A percentile compares a stretch with the other conserved stretches of the same genome.
Conservation (phyloP, 1,139 yeast species). For the Kurtzmaniella quercitrusa region DNA sequence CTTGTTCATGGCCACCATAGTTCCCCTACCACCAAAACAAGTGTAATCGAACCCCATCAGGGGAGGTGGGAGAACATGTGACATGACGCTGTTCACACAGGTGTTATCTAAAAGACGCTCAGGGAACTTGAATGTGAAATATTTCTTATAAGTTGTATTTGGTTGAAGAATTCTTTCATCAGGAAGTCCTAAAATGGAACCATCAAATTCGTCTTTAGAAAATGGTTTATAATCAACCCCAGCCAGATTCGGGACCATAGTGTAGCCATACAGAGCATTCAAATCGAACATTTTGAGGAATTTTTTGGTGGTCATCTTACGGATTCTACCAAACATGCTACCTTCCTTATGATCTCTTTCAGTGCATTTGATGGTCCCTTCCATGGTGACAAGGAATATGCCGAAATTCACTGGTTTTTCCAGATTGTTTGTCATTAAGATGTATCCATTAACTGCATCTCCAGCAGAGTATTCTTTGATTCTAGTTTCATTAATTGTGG, state of each 20-base stretch:
- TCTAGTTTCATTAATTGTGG: constrained; percentile 37
- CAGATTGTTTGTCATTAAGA: constrained; percentile 35
- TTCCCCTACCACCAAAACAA: constrained; percentile 33
- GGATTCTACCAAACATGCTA: constrained; percentile 18
- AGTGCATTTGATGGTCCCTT: constrained; percentile 40
- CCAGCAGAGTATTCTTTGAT: constrained; percentile 44
- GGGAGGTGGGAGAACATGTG: constrained; percentile 62
- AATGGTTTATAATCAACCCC: constrained; percentile 48
- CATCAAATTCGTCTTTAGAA: constrained; percentile 42
- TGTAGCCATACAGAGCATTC: constrained; percentile 43
- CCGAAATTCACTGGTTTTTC: constrained; percentile 40
- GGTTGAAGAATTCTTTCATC: constrained; percentile 50
- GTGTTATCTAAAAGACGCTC: constrained; percentile 50
- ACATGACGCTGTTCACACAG: constrained; percentile 49
- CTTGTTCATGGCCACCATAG: constrained; percentile 33
- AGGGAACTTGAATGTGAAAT: constrained; percentile 63
- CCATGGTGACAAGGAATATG: constrained; percentile 42
- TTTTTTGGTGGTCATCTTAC: constrained; percentile 37
- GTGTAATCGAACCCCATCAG: constrained; percentile 56
- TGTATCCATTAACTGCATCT: constrained; percentile 35
- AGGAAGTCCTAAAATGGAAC: constrained; percentile 48
- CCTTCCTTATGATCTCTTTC: constrained; percentile 18
- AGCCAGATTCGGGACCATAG: constrained; percentile 42
- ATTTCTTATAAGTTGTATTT: constrained; percentile 51
- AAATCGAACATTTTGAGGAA: constrained; percentile 46